Evolutionary conservation across 495 filamentous ascomycete genomes (phyloP).

Genomic region (Opeltia flavorubescens): DNA sequence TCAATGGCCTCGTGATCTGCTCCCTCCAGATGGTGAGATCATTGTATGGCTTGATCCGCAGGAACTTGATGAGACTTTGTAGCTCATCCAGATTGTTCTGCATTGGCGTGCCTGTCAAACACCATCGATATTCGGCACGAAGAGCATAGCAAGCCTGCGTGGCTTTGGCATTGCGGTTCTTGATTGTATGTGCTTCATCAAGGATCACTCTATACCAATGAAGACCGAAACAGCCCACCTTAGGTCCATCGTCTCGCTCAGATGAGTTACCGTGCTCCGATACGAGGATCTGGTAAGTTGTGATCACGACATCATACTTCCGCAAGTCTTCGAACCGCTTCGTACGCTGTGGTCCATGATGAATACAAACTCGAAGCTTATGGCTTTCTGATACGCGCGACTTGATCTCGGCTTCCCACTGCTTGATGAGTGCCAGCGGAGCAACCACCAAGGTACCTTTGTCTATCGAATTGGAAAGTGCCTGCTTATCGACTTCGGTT

Average conservation of each 20-base stretch:
- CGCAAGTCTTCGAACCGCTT: constrained; percentile 61
- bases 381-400: constrained; percentile 57
- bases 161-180: constrained; percentile 90
- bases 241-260: constrained; percentile 35
- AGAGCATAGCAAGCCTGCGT: constrained; percentile 78
- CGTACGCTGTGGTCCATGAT: constrained; percentile 75
- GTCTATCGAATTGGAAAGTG: constrained; percentile 46
- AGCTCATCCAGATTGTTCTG: constrained; percentile 98
- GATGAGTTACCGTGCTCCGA: constrained; percentile 67
- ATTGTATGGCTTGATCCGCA: constrained; percentile 83
- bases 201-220: constrained; percentile 93
- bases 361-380: constrained; percentile 63
- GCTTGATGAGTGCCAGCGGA: constrained; percentile 88
- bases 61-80: constrained; percentile 81
- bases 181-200: constrained; percentile 95
- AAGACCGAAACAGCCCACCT: constrained; percentile 75
- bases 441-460: constrained; percentile 83
- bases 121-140: constrained; percentile 79
- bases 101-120: constrained; percentile 87
- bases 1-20: constrained; percentile 74
- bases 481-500: constrained; percentile 32
- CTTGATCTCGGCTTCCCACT: constrained; percentile 90
- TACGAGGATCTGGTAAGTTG: constrained; percentile 86
- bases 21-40: constrained; percentile 73
- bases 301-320: constrained; percentile 90